A percentile compares a stretch with the other conserved stretches of the same genome.
Evolutionary conservation across 176 grass and related monocot species (phyloP).

Genomic region (Poa annua): DNA sequence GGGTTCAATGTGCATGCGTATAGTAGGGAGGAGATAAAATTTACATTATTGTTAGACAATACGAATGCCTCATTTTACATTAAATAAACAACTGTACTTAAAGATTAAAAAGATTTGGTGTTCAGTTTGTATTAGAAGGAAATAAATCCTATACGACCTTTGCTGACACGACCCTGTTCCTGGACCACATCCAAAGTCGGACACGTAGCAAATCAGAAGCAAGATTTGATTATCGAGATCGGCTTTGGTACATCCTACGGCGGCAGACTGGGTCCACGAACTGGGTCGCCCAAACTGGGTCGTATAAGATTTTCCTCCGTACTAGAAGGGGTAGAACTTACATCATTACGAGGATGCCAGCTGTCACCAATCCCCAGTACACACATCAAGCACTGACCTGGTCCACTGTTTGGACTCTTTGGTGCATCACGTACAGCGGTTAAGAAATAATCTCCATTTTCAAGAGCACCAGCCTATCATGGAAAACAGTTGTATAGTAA

Average conservation of each 20-base stretch:
- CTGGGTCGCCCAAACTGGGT: no score
- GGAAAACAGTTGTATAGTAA: neutral
- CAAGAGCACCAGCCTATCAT: conserved; percentile 39
- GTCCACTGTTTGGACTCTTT: neutral
- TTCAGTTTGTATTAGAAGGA: neutral
- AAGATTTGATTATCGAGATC: no score
- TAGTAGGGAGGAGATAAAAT: neutral
- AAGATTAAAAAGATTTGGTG: neutral
- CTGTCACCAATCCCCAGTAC: conserved; percentile 16
- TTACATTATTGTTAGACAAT: neutral
- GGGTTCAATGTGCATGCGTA: neutral
- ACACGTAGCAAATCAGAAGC: no score
- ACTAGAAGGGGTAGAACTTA: conserved; percentile 15
- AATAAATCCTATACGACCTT: no score
- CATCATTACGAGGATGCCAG: conserved; percentile 18
- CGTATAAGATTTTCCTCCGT: no score
- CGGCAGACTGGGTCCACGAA: no score
- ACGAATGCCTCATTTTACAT: neutral
- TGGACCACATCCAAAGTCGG: no score
- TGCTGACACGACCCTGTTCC: no score
- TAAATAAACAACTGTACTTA: neutral
- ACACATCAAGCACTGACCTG: conserved; percentile 36
- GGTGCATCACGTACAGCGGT: neutral
- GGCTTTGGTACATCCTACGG: no score
- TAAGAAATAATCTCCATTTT: conserved; percentile 29